A percentile compares a stretch with the other conserved stretches of the same genome.
Evolutionary conservation across 192 early-diverging fungal genomes (phyloP).

Genomic region (Rhizophagus clarus): DNA sequence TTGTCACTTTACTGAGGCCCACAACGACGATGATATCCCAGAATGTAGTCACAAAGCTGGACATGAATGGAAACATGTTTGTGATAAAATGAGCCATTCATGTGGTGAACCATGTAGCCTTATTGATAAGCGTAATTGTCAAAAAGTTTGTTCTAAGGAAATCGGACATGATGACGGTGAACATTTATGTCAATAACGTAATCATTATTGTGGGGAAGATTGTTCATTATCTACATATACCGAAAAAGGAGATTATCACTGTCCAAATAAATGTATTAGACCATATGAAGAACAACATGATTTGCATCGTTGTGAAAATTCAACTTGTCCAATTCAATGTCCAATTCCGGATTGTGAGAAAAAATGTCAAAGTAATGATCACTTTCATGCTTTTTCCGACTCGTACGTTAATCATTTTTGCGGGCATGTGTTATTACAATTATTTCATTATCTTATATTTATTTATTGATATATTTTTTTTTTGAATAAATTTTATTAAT

Average conservation of each 20-base stretch:
- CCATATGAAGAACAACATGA: slow-evolving; percentile 22
- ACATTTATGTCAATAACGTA: slow-evolving; percentile 25
- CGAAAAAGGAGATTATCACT: slow-evolving; percentile 6
- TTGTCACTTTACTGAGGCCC: slow-evolving; percentile 25
- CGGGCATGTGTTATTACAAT: background rate
- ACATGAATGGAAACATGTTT: slow-evolving; percentile 25
- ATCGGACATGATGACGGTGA: slow-evolving; percentile 27
- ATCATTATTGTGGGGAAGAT: slow-evolving; percentile 33
- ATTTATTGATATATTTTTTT: too few relatives aligned
- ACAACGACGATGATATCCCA: background rate
- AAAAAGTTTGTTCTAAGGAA: slow-evolving; percentile 23
- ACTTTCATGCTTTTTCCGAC: slow-evolving; percentile 13
- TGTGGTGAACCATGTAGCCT: slow-evolving; percentile 9
- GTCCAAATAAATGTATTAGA: slow-evolving; percentile 23
- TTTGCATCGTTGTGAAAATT: slow-evolving; percentile 21
- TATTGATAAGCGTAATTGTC: slow-evolving; percentile 22
- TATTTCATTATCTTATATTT: too few relatives aligned
- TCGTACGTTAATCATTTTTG: slow-evolving; percentile 16
- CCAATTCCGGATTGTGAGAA: background rate
- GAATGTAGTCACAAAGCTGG: slow-evolving; percentile 12
- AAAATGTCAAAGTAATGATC: slow-evolving; percentile 16
- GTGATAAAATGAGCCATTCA: slow-evolving; percentile 8
- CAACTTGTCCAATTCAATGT: slow-evolving; percentile 25
- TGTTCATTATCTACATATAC: slow-evolving; percentile 25
- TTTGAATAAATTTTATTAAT: too few relatives aligned